Evolutionary conservation across 306 rosid species (phyloP), one percentile per base, ranked within the genome.

Genomic region (Rosa persica): DNA sequence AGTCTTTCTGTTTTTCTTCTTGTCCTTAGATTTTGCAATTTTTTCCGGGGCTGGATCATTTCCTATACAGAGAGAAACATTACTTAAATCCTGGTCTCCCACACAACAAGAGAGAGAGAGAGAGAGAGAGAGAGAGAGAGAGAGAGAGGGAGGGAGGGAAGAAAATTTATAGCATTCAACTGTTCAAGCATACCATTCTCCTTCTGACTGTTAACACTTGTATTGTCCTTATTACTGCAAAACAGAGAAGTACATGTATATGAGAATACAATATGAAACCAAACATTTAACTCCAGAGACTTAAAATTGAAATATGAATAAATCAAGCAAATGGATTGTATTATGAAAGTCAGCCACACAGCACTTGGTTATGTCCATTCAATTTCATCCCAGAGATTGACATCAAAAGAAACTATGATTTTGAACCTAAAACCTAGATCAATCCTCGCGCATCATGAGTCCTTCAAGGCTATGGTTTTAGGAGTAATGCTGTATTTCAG

Each of bases 111-210:
- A 7, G 17, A 25, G 5, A 40, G 8, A n/a, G 9, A n/a, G 4
- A n/a, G 12, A n/a, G 22, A 51, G 8, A 51, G 57, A 51, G 57
- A 51, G 57, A 51, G 55, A 44, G 48, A 44, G 55, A 49, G 17
- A 48, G 55, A 1, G 52, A 17, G 22, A 25, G 17, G 5, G 12
- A n/a, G 46, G 46, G 12, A 43, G 12, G 46, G 39, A 73, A 22
- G 4, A 3, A 73, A 3, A 22, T 40, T 36, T 22, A 64, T 39
- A 23, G 57, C 80, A 79, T 72, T 72, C 36, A 30, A 30, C 36
- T 30, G 36, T 30, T 20, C 27, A 61, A 62, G 75, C 80, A 55
- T 83, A 94, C 98, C 93, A 83, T 74, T 87, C 74, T 77, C 89
- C 54, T 80, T 83, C 43, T 84, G 86, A 73, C 46, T 55, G 61